Evolutionary conservation across 495 filamentous ascomycete species (phyloP).

Genomic region (Pseudoneurospora amorphoporcata): DNA sequence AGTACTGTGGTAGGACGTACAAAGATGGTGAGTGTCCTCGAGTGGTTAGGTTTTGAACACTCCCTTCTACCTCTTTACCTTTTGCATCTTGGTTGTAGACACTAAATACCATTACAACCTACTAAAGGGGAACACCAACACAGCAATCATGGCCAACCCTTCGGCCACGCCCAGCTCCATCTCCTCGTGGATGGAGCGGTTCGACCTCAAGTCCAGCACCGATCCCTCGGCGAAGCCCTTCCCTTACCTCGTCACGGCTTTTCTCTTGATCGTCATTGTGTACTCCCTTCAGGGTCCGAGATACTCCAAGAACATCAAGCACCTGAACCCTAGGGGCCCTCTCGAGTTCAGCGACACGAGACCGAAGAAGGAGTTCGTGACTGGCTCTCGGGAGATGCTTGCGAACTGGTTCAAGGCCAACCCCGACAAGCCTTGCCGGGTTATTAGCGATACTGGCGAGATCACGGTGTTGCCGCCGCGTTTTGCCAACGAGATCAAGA

Average conservation of each 20-base stretch:
- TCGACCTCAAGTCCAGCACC: background rate
- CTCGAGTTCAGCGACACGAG: constrained; percentile 9
- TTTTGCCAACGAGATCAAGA: constrained; percentile 40
- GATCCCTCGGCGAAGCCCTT: background rate
- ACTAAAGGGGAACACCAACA: background rate
- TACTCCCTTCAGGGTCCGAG: background rate
- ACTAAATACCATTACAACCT: background rate
- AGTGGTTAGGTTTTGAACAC: background rate
- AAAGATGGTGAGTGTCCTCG: background rate
- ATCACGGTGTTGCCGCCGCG: constrained; percentile 34
- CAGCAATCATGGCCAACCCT: background rate
- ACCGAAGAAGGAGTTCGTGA: constrained; percentile 8
- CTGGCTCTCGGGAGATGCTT: constrained; percentile 2
- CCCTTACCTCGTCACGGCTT: background rate
- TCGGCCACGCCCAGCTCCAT: background rate
- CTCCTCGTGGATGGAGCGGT: background rate
- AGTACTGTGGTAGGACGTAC: background rate
- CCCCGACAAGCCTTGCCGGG: constrained; percentile 15
- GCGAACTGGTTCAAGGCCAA: constrained; percentile 7
- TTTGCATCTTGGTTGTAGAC: background rate
- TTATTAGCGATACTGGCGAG: constrained; percentile 19
- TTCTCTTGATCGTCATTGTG: background rate
- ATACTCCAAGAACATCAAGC: background rate
- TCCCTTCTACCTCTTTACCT: background rate
- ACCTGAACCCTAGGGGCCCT: constrained; percentile 7